Base-by-base conservation (phyloP, 139 green algal genomes). In the Pleodorina starrii region DNA sequence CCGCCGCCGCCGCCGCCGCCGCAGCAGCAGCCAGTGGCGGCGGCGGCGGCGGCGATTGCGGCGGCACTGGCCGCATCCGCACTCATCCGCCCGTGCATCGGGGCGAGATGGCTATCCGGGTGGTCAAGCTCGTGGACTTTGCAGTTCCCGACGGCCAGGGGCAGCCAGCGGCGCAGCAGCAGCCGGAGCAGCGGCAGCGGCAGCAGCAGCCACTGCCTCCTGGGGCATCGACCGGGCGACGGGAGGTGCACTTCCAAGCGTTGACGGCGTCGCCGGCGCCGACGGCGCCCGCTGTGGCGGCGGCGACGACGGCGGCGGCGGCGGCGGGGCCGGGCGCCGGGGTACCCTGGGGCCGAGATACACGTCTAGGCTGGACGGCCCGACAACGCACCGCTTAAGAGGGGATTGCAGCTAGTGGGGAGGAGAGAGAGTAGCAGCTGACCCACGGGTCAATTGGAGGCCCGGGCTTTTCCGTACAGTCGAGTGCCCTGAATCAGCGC, bases 61-160 rank as follows among this genome's bases (percentile, higher is more conserved):
- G 42, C 72, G 35, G 69, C 50, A 50, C n/a, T 27, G 54, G 35
- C 10, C 51, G 38, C 54, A 85, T 85, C 40, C 27, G 50, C 44
- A 85, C 38, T 1, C 51, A 36, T 27, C 54, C 78, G 51, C 78
- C 78, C 0, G 78, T 44, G 1, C 32, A 74, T 35, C 54, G 10
- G 35, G 78, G 78, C 1, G 78, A 85, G 51, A 85, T 85, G 78
- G 21, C 36, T 17, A 85, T 85, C n/a, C 54, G 78, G 12, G 78
- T 85, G 21, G 78, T 85, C 36, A 85, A 85, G 51, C 51, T 73
- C 32, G 36, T 73, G 5, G 78, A 51, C 1, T 73, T 73, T n/a
- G 17, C 48, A 4, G 9, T 48, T 35, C 35, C 76, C 14, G 44
- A 51, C 23, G 23, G 19, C 14, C 44, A 12, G 44, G 36, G 66